These are phyloP conservation scores for Auxenochlorella pyrenoidosa DNA, from an alignment of 139 green algal species.

Conservation along the genomic window DNA sequence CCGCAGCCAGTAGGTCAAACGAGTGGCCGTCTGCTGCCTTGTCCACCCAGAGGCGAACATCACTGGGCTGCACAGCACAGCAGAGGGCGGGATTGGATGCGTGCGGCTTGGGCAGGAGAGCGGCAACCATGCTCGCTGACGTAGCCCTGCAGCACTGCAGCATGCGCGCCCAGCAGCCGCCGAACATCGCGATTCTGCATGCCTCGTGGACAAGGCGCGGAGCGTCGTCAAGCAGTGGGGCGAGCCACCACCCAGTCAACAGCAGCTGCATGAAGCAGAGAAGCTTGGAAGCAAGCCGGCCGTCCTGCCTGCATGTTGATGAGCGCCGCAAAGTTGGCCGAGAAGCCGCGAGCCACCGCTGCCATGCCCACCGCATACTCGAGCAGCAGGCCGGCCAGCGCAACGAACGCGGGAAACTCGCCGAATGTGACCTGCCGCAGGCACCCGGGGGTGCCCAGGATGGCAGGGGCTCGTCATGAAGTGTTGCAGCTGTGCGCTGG, in stretches of 20 bases:
- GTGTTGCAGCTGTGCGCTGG: too few species aligned
- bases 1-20: slow-evolving; percentile 33
- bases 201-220: not conserved
- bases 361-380: slow-evolving; percentile 48
- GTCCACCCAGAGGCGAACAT: not conserved
- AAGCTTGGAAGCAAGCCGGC: too few species aligned
- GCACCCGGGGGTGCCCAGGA: too few species aligned
- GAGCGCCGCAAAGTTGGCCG: slow-evolving; percentile 21
- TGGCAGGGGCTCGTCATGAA: too few species aligned
- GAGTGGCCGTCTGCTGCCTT: not conserved
- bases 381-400: slow-evolving; percentile 37
- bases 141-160: not conserved
- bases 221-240: too few species aligned
- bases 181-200: not conserved
- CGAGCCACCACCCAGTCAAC: too few species aligned
- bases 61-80: not conserved
- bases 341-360: slow-evolving; percentile 40
- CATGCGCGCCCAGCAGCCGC: too few species aligned
- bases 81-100: not conserved
- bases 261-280: too few species aligned
- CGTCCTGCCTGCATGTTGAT: not conserved
- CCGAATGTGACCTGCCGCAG: slow-evolving; percentile 44
- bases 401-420: slow-evolving; percentile 42
- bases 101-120: too few species aligned
- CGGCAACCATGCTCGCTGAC: not conserved